These are phyloP conservation scores for Raffaelea albimanens DNA, from an alignment of 2,329 filamentous ascomycete species.

Conservation along the genomic window DNA sequence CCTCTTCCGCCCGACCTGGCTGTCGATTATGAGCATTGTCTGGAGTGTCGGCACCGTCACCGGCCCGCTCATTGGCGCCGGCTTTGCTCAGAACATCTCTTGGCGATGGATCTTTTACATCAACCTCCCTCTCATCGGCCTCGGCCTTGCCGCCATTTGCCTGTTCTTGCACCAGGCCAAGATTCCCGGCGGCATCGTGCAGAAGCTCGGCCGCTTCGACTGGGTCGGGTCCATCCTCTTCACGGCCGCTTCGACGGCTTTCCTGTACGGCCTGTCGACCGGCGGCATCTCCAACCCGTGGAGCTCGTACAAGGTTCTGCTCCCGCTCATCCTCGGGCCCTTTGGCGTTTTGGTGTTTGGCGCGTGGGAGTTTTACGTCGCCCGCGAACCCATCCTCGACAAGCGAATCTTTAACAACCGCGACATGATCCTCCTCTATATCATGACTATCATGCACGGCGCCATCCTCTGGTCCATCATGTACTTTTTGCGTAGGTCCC, in stretches of 20 bases:
- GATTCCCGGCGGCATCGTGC: conserved; percentile 18
- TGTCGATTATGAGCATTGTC: conserved; percentile 13
- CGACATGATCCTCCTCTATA: conserved; percentile 16
- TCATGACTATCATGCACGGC: conserved; percentile 48
- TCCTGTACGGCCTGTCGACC: conserved; percentile 34
- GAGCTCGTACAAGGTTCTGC: conserved; percentile 27
- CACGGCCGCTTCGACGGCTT: conserved; percentile 25
- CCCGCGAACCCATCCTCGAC: conserved; percentile 27
- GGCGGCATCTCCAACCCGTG: conserved; percentile 33
- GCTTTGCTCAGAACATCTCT: conserved; percentile 12
- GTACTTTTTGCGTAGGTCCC: conserved; percentile 37
- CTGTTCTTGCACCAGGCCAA: conserved; percentile 27
- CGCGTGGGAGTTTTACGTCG: conserved; percentile 11
- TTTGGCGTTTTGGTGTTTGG: conserved; percentile 20
- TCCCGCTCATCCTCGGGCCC: conserved; percentile 32
- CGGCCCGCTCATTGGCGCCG: conserved; percentile 17
- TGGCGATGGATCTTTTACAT: conserved; percentile 33
- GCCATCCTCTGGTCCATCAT: conserved; percentile 43
- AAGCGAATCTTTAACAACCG: conserved; percentile 32
- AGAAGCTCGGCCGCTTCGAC: conserved; percentile 30
- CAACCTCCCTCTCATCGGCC: conserved; percentile 29
- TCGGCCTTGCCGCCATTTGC: conserved; percentile 8
- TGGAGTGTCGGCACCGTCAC: conserved; percentile 14
- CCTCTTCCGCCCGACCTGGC: conserved; percentile 15
- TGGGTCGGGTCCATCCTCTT: conserved; percentile 33